Conservation (phyloP, 2,329 filamentous ascomycete species). For the Ophiognomonia clavigignenti-juglandacearum region DNA sequence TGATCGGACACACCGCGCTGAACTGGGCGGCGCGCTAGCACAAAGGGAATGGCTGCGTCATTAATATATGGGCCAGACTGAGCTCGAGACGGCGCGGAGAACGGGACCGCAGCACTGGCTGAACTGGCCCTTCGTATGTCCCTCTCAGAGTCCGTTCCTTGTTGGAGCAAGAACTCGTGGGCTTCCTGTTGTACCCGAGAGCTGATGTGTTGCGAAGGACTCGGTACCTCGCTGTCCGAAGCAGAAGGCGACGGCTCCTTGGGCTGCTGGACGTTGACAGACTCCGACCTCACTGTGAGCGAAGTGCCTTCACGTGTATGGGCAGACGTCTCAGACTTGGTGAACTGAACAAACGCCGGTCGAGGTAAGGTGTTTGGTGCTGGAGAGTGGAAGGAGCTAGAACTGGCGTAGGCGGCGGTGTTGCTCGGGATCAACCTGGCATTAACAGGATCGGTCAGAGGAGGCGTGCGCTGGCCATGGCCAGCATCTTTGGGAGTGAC, state of each 20-base stretch:
- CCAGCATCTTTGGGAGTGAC: conserved; percentile 38
- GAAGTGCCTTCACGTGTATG: conserved; percentile 11
- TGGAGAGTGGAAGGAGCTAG: conserved; percentile 84
- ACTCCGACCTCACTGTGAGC: conserved; percentile 26
- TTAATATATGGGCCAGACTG: conserved; percentile 11
- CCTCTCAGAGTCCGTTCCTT: conserved; percentile 54
- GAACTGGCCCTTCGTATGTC: conserved; percentile 53
- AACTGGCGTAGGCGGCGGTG: conserved; percentile 80
- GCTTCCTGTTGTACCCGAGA: conserved; percentile 34
- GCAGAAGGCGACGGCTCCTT: conserved; percentile 48
- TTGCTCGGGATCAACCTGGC: too few species aligned
- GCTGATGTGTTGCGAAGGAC: conserved; percentile 33
- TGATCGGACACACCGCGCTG: conserved; percentile 21
- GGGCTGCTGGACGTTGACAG: conserved; percentile 16
- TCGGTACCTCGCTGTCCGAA: conserved; percentile 46
- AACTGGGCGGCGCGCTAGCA: conserved; percentile 20
- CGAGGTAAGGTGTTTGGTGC: conserved; percentile 86
- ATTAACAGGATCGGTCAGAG: conserved; percentile 39
- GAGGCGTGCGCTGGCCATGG: conserved; percentile 39
- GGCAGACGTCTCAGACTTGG: conserved; percentile 2
- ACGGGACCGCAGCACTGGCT: conserved; percentile 39
- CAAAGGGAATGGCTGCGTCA: conserved; percentile 14
- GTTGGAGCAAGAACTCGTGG: conserved; percentile 81
- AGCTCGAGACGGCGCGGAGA: conserved; percentile 46
- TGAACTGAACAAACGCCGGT: conserved; percentile 64